Evolutionary conservation across 257 asterid genomes (phyloP), one percentile per base, ranked within the genome.

Genomic region (Cynanchum wilfordii): DNA sequence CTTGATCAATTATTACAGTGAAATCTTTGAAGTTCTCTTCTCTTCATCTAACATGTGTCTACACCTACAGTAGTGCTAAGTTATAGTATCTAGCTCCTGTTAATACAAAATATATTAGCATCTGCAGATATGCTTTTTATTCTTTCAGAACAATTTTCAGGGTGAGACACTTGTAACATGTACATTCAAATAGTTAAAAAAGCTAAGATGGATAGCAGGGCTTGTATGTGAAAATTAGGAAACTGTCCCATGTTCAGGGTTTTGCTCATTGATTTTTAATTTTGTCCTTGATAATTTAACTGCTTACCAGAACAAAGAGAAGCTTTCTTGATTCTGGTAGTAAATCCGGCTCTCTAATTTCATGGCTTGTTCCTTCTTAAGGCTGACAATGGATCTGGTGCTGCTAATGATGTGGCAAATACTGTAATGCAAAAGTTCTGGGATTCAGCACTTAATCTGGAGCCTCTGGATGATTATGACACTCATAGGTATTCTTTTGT

Each of bases 381-480:
- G 97, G 98, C 87, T 70, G 98, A 93, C 76, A 89, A 77, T 76
- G 83, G 97, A 77, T 81, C 94, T 58, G 96, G 87, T 69, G 68
- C 91, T 75, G 94, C 68, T 56, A 93, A 84, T 79, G 97, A 91
- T 76, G 88, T 82, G 36, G 88, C 96, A 79, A 88, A 82, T 75
- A 83, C 96, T 36, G 89, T 88, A 75, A 89, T 93, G 96, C 98
- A 93, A 85, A 93, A 91, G 83, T 93, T 93, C 86, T 93, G 97
- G 97, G 98, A 91, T 85, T 91, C 97, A 20, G 97, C 98, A 45
- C 86, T 91, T 40, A 87, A 88, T 86, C 75, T 88, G 82, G 98
- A 93, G 71, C 84, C 96, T 50, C 77, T 91, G 44, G 98, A 93
- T 74, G 97, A 93, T 80, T 91, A 52, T 80, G 98, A 93, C 60